These are phyloP conservation scores for Populus euphratica DNA, from an alignment of 345 rosid genomes.

Conservation along the genomic window DNA sequence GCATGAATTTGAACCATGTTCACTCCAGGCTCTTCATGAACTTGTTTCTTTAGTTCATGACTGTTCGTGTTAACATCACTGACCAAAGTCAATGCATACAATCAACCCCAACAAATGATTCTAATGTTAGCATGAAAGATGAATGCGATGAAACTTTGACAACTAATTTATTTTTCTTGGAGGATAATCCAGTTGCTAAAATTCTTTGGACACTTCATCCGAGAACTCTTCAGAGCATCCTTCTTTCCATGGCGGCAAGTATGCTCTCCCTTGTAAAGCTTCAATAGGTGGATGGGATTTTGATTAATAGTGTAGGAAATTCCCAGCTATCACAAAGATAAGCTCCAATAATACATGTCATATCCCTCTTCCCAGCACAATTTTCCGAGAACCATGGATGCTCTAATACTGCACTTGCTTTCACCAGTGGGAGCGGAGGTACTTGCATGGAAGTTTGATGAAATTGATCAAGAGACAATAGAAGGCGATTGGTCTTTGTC, in stretches of 20 bases:
- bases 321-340: not conserved
- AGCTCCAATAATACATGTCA: not conserved
- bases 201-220: constrained; percentile 60
- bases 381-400: constrained; percentile 90
- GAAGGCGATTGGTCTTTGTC: constrained; percentile 59
- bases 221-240: constrained; percentile 45
- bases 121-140: constrained; percentile 26
- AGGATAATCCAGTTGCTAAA: constrained; percentile 74
- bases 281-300: constrained; percentile 10
- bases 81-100: constrained; percentile 31
- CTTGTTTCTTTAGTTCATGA: constrained; percentile 78
- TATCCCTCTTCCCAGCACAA: constrained; percentile 48
- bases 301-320: not conserved
- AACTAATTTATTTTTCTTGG: constrained; percentile 33
- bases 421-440: constrained; percentile 82
- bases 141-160: constrained; percentile 16
- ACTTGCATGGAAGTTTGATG: constrained; percentile 76
- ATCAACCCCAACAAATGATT: constrained; percentile 34
- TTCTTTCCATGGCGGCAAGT: constrained; percentile 74
- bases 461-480: constrained; percentile 53
- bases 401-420: constrained; percentile 73
- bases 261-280: constrained; percentile 8
- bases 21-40: constrained; percentile 57
- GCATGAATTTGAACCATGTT: constrained; percentile 45
- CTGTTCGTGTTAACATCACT: constrained; percentile 37